These are phyloP conservation scores for Trametes meyenii DNA, from an alignment of 768 basidiomycete species.

Conservation along the genomic window DNA sequence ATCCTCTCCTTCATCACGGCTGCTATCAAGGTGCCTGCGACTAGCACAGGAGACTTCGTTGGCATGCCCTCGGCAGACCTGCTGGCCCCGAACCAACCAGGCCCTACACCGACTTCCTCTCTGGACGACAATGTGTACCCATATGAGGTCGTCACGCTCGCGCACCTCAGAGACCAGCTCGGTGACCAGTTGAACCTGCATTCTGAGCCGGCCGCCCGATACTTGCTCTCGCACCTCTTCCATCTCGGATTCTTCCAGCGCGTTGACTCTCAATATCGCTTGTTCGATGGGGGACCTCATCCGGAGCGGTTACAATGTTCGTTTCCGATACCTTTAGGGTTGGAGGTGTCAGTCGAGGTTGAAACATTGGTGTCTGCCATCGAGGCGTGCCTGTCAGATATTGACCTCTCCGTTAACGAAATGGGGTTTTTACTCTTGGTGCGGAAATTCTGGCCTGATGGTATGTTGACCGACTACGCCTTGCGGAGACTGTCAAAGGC, in stretches of 20 bases:
- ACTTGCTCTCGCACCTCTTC: slow-evolving; percentile 61
- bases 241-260: slow-evolving; percentile 64
- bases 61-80: slow-evolving; percentile 44
- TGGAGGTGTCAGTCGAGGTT: slow-evolving; percentile 73
- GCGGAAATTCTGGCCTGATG: slow-evolving; percentile 73
- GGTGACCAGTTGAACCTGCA: slow-evolving; percentile 59
- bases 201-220: slow-evolving; percentile 52
- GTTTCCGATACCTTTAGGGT: slow-evolving; percentile 70
- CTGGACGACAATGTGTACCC: slow-evolving; percentile 41
- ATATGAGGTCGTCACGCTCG: slow-evolving; percentile 60
- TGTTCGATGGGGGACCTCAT: slow-evolving; percentile 40
- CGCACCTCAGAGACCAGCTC: slow-evolving; percentile 63
- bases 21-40: slow-evolving; percentile 48
- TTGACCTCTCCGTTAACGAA: slow-evolving; percentile 77
- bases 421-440: slow-evolving; percentile 69
- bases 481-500: slow-evolving; percentile 59
- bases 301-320: slow-evolving; percentile 47
- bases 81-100: slow-evolving; percentile 45
- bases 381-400: slow-evolving; percentile 68
- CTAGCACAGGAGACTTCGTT: slow-evolving; percentile 6
- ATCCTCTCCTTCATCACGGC: slow-evolving; percentile 64
- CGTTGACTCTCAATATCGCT: slow-evolving; percentile 38
- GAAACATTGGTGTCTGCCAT: slow-evolving; percentile 72
- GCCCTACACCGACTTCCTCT: slow-evolving; percentile 27
- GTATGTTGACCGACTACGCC: slow-evolving; percentile 72